These are phyloP conservation scores for Metarhizium sp. DNA, from an alignment of 2,329 filamentous ascomycete species.

Conservation along the genomic window DNA sequence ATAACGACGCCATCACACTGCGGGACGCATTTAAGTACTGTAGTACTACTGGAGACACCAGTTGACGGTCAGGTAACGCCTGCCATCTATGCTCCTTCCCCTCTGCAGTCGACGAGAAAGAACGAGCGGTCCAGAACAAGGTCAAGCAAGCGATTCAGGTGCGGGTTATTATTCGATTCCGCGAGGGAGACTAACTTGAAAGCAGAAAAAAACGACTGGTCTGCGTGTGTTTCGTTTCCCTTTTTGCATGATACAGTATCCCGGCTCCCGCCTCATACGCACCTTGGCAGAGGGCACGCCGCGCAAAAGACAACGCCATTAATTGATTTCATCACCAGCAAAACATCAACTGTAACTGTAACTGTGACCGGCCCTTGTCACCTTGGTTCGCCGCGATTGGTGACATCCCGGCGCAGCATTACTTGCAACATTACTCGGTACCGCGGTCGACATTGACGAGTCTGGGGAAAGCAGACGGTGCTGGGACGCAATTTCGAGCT, in stretches of 20 bases:
- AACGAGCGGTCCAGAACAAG: neutral
- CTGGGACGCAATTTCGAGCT: constrained; percentile 3
- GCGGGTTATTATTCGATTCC: too few species aligned
- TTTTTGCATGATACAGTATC: neutral
- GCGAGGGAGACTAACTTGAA: too few species aligned
- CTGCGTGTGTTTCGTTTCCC: neutral
- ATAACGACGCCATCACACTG: too few species aligned
- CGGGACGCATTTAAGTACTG: too few species aligned
- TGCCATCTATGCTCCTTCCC: neutral
- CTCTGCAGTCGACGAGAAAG: neutral
- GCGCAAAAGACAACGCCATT: too few species aligned
- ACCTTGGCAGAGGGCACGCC: too few species aligned
- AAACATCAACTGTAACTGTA: neutral
- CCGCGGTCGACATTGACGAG: neutral
- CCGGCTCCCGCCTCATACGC: too few species aligned
- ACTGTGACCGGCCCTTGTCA: neutral
- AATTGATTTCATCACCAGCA: too few species aligned
- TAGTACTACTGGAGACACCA: too few species aligned
- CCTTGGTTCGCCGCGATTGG: constrained; percentile 1
- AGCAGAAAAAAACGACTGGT: too few species aligned
- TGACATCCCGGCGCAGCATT: neutral
- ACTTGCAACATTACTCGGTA: neutral
- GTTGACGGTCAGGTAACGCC: neutral
- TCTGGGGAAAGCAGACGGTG: neutral
- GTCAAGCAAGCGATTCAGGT: too few species aligned